These are phyloP conservation scores for Teratosphaeria pseudoeucalypti DNA, from an alignment of 2,329 filamentous ascomycete genomes.

Conservation along the genomic window DNA sequence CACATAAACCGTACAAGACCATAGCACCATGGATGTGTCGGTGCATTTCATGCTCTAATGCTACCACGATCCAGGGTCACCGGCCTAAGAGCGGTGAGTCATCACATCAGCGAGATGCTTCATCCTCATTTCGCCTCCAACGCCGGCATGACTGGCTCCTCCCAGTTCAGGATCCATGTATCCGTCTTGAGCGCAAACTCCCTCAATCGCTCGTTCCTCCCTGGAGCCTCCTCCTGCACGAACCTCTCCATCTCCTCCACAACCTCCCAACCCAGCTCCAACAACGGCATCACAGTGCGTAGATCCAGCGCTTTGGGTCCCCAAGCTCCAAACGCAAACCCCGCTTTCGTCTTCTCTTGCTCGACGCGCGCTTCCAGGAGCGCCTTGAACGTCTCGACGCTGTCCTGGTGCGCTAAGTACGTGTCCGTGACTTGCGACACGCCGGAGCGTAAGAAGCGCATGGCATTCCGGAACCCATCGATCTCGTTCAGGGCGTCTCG, in stretches of 20 bases:
- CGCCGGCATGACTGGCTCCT: background rate
- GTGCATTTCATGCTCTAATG: background rate
- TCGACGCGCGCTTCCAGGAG: background rate
- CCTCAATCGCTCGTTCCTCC: background rate
- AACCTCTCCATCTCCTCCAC: background rate
- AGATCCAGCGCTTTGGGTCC: background rate
- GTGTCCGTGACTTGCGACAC: background rate
- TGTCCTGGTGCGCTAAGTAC: background rate
- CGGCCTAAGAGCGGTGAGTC: too few species aligned
- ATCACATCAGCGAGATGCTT: background rate
- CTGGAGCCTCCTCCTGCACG: background rate
- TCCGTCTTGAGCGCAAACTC: background rate
- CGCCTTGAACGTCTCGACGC: background rate
- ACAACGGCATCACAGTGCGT: background rate
- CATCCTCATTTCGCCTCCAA: background rate
- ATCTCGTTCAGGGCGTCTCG: background rate
- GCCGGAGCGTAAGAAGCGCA: background rate
- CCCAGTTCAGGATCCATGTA: background rate
- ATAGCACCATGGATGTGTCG: too few species aligned
- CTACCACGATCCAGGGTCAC: background rate
- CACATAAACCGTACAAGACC: too few species aligned
- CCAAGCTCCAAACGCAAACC: background rate
- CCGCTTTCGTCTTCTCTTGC: background rate
- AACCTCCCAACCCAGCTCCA: background rate
- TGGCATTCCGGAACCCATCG: background rate